Percentiles rank a stretch among this genome's conserved stretches.
These are phyloP conservation scores for Henckelia pumila DNA, from an alignment of 257 asterid species.

Conservation along the genomic window DNA sequence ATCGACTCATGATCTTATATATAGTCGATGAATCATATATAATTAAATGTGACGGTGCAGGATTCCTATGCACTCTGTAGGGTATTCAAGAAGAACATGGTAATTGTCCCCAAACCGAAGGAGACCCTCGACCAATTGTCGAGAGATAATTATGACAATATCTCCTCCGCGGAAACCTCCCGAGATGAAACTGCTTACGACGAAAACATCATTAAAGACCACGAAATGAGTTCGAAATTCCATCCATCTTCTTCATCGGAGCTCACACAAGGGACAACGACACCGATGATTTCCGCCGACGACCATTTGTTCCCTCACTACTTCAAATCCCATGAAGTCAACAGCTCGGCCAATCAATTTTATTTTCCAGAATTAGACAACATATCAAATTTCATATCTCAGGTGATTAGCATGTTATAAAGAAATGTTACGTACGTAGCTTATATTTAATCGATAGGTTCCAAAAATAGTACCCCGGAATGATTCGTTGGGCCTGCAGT, in stretches of 20 bases:
- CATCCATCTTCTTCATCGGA: conserved; percentile 50
- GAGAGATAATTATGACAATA: conserved; percentile 43
- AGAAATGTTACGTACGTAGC: no score
- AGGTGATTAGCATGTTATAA: no score
- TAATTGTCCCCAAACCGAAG: conserved; percentile 29
- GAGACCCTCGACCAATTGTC: conserved; percentile 25
- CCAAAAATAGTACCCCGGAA: conserved; percentile 39
- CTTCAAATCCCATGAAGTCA: conserved; percentile 44
- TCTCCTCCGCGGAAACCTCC: conserved; percentile 39
- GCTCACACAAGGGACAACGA: conserved; percentile 38
- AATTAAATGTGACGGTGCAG: conserved; percentile 25
- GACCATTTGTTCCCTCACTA: conserved; percentile 30
- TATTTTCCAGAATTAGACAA: conserved; percentile 25
- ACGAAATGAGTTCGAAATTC: conserved; percentile 22
- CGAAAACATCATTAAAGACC: conserved; percentile 18
- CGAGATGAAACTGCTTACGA: conserved; percentile 31
- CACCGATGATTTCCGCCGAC: conserved; percentile 12
- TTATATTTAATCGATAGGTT: background rate
- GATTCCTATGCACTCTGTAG: conserved; percentile 66
- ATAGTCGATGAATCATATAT: no score
- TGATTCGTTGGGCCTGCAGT: conserved; percentile 34
- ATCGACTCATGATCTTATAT: no score
- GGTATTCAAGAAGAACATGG: conserved; percentile 57
- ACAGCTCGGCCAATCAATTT: conserved; percentile 38
- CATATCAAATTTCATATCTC: conserved; percentile 36